Conservation (phyloP, 768 basidiomycete genomes). For the Lentinula sp. region DNA sequence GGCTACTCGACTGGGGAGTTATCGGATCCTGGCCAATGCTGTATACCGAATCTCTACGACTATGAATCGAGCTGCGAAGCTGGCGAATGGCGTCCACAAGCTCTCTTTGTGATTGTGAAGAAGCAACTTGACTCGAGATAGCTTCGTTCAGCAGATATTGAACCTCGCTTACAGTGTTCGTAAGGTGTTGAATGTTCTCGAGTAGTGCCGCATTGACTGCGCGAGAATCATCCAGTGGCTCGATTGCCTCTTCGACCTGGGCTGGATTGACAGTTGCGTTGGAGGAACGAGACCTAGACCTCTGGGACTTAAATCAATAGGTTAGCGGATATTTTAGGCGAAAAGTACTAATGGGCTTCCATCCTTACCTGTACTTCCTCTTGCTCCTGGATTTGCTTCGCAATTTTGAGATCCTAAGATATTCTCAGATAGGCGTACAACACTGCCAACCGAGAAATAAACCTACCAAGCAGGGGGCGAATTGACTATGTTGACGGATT, state of each 20-base stretch:
- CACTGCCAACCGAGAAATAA: not conserved
- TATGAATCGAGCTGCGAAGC: not conserved
- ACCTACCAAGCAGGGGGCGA: conserved; percentile 46
- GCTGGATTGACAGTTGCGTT: not conserved
- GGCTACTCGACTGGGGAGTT: not conserved
- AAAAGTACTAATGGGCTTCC: not conserved
- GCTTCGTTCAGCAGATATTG: not conserved
- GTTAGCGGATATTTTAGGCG: too few relatives aligned
- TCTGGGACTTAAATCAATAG: not conserved
- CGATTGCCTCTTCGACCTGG: not conserved
- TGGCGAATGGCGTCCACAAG: not conserved
- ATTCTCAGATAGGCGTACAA: not conserved
- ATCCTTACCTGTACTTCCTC: not conserved
- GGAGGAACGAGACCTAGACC: not conserved
- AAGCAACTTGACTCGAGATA: not conserved
- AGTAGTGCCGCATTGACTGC: not conserved
- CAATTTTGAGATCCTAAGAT: conserved; percentile 35
- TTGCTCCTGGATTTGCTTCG: conserved; percentile 23
- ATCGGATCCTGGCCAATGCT: not conserved
- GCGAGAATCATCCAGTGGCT: not conserved
- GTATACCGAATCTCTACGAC: not conserved
- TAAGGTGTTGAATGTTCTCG: not conserved
- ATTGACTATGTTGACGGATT: conserved; percentile 51
- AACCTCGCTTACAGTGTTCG: not conserved
- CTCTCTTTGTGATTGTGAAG: not conserved